Base-by-base conservation (phyloP, 108 stramenopile genomes). In the Cyclotella atomus region DNA sequence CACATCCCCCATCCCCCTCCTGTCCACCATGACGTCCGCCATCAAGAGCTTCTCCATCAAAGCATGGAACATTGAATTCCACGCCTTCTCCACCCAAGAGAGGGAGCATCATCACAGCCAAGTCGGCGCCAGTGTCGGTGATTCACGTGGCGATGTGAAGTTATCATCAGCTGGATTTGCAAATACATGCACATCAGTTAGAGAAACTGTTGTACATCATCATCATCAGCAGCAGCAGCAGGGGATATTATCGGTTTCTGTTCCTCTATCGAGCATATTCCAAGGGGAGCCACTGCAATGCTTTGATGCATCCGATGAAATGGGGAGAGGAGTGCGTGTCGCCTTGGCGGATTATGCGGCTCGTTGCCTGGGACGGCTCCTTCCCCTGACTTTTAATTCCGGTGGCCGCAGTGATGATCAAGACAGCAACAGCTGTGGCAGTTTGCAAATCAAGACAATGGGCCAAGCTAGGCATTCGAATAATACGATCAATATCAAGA, bases 401-500 rank as follows among this genome's bases (percentile, higher is more conserved):
- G 10, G 21, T 53, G n/a, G n/a, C n/a, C n/a, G n/a, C n/a, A n/a
- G n/a, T n/a, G n/a, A n/a, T n/a, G n/a, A n/a, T n/a, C n/a, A n/a
- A n/a, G n/a, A n/a, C n/a, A 19, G 5, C 52, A 2, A 20, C 20
- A 53, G 19, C 23, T 20, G 2, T 5, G 20, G 23, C 20, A 10
- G 1, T 3, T 1, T 53, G 12, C 12, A 30, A 49, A 62, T 76
- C 16, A 56, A 83, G 55, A 80, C 83, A 24, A 68, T 88, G 68
- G 87, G 81, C 34, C 70, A 75, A 38, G 76, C 76, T 28, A 69
- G 59, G 21, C 70, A 68, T 19, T 61, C 59, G 5, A 8, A 55
- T 6, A n/a, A 21, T 7, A 8, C 19, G 36, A 14, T 25, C 46
- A 34, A 77, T 12, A 36, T 41, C 20, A 32, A 35, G 59, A 59